Conservation (phyloP, 306 rosid species). For the Castanea sativa region DNA sequence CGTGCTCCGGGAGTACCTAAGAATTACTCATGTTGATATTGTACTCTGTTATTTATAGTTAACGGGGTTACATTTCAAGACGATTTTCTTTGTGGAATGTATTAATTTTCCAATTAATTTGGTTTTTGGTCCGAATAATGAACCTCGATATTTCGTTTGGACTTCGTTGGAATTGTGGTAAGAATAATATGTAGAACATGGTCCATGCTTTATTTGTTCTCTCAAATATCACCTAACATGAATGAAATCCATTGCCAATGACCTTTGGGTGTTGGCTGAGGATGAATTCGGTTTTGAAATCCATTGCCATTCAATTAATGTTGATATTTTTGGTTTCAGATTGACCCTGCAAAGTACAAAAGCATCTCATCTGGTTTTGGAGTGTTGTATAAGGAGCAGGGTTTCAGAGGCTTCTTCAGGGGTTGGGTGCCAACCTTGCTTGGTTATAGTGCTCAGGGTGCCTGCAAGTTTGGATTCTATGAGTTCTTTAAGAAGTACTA, state of each 20-base stretch:
- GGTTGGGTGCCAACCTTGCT: slow-evolving; percentile 99
- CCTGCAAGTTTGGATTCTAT: slow-evolving; percentile 93
- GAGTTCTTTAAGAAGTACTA: slow-evolving; percentile 95
- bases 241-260: background rate
- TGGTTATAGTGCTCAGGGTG: slow-evolving; percentile 99
- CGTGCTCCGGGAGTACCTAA: too few relatives aligned
- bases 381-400: slow-evolving; percentile 86
- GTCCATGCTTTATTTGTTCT: background rate
- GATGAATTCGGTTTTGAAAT: too few relatives aligned
- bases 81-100: background rate
- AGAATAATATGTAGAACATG: background rate
- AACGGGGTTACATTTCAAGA: too few relatives aligned
- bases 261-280: too few relatives aligned
- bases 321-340: slow-evolving; percentile 45
- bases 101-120: background rate
- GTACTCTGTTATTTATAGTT: too few relatives aligned
- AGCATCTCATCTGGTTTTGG: slow-evolving; percentile 91
- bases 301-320: background rate
- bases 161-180: background rate
- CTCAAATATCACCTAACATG: background rate
- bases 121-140: background rate
- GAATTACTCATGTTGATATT: background rate
- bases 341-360: slow-evolving; percentile 87
- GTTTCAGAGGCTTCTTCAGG: slow-evolving; percentile 77
- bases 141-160: background rate